Percentiles rank a stretch among this genome's conserved stretches.
phyloP scores from a whole-genome alignment of 495 filamentous ascomycete species.

The Chaetomium cochliodes region DNA sequence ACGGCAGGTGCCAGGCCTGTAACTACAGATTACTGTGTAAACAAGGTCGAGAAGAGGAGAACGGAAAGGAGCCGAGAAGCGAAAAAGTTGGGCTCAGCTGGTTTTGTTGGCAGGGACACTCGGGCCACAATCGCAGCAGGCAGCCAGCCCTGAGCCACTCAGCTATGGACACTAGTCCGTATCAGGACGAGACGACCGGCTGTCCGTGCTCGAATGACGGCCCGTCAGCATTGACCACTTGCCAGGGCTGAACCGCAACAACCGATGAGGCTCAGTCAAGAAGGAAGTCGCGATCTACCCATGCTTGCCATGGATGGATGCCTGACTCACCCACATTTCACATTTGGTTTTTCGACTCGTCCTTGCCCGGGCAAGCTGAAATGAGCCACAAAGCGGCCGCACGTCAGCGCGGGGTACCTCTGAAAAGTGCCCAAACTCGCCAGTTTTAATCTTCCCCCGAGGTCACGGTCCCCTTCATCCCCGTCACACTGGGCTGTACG shows the following conservation, averaged over 20 bases:
- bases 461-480: background rate
- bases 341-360: background rate
- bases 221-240: slow-evolving; percentile 10
- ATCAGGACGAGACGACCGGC: background rate
- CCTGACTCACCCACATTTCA: slow-evolving; percentile 7
- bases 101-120: background rate
- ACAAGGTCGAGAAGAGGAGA: background rate
- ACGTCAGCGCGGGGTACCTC: slow-evolving; percentile 1
- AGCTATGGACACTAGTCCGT: background rate
- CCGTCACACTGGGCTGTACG: background rate
- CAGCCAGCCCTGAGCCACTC: too few species aligned
- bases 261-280: slow-evolving; percentile 9
- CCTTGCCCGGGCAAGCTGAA: slow-evolving; percentile 14
- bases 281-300: slow-evolving; percentile 4
- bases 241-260: background rate
- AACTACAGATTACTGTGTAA: too few species aligned
- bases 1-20: too few species aligned
- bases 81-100: background rate
- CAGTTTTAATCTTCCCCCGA: background rate
- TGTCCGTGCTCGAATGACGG: background rate
- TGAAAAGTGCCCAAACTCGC: slow-evolving; percentile 11
- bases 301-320: background rate
- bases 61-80: background rate
- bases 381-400: slow-evolving; percentile 14
- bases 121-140: background rate